Conservation (phyloP, 75 land plant species). For the Sequoiadendron giganteum region DNA sequence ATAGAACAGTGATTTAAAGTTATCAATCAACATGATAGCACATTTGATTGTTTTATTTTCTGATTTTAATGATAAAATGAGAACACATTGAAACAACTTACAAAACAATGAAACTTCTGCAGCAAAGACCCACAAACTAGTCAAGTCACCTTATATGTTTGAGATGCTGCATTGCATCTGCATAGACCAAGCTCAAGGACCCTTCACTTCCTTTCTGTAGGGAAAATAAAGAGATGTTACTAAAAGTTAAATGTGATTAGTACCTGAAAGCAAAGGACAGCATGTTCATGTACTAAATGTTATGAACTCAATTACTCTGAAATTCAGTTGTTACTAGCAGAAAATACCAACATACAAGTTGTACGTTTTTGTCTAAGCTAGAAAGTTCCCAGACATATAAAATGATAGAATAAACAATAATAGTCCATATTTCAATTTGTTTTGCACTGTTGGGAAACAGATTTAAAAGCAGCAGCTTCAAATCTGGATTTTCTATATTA, state of each 20-base stretch:
- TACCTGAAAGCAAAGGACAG: background rate
- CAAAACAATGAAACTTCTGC: background rate
- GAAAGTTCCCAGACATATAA: background rate
- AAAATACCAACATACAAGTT: background rate
- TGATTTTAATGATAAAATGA: background rate
- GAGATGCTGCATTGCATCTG: slow-evolving; percentile 78
- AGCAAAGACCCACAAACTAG: background rate
- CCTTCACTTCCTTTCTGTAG: slow-evolving; percentile 96
- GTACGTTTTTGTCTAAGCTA: background rate
- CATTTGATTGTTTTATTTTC: background rate
- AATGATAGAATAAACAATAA: background rate
- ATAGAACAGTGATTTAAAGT: background rate
- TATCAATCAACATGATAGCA: background rate
- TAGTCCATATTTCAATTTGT: background rate
- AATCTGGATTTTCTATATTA: background rate
- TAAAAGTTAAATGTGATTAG: background rate
- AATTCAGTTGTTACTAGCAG: background rate
- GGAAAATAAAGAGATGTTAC: background rate
- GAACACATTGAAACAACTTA: background rate
- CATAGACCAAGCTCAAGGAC: slow-evolving; percentile 63
- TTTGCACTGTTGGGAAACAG: background rate
- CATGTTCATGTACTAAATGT: background rate
- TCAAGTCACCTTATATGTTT: slow-evolving; percentile 56
- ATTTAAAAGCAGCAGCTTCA: background rate
- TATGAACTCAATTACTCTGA: background rate